Evolutionary conservation across 371 early-diverging fungal genomes (phyloP), one percentile per base, ranked within the genome.

Genomic region (Mortierella sp.): DNA sequence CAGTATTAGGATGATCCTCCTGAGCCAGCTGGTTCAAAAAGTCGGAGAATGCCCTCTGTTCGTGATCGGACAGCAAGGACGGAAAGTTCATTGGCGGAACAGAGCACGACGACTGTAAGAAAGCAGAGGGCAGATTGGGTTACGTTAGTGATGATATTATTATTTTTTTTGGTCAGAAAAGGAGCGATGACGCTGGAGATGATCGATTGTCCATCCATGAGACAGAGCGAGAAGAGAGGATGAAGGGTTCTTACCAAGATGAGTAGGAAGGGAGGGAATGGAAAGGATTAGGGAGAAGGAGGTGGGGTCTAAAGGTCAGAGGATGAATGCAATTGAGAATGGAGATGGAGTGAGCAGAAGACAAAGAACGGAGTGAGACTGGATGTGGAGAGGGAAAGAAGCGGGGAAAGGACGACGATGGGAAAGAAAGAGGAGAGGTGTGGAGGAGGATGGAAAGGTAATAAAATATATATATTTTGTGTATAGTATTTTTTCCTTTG

Each of bases 21-120:
- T 70, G 70, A 7, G 70, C 70, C 39, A 70, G 46, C 50, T 70
- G 70, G 42, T 64, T 70, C 59, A 70, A 44, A 34, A 70, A 70
- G 47, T 70, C 70, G 47, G 70, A 63, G 55, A 70, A 70, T 24
- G 70, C 70, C 37, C 70, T 50, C 58, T 70, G 70, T 54, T 70
- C 70, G 44, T 70, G 70, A 57, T 70, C 70, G 41, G 70, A 63
- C 39, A 70, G 59, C 63, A 70, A 30, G 6, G 70, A 70, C 28
- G 70, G 70, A 49, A 70, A 70, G 55, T 50, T 63, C 70, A 70
- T 52, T 31, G 46, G 32, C 17, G 21, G 32, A 32, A 30, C 30
- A 23, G 44, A 21, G 23, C 19, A 9, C 9, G 23, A 19, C 19
- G 44, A 19, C 44, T 14, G 3, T 21, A 19, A 44, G 8, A 8